Conservation (phyloP, 805 yeast genomes). For the Monosporozyma siamensis region DNA sequence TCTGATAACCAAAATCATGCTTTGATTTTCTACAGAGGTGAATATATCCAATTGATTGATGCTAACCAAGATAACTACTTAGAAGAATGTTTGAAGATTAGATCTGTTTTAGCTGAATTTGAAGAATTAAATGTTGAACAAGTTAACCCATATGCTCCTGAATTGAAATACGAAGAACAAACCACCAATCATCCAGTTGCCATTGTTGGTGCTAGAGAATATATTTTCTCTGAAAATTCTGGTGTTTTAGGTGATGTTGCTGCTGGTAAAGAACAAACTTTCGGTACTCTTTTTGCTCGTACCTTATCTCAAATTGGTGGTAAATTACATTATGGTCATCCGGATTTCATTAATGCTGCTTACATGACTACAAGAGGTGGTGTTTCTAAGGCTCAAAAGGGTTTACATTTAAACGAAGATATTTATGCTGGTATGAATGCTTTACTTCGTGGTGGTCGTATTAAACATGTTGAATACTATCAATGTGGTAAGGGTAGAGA, state of each 20-base stretch:
- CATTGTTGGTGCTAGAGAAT: slow-evolving; percentile 80
- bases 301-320: slow-evolving; percentile 80
- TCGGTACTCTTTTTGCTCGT: slow-evolving; percentile 78
- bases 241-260: slow-evolving; percentile 85
- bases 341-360: slow-evolving; percentile 68
- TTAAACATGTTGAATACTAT: slow-evolving; percentile 77
- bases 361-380: slow-evolving; percentile 85
- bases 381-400: slow-evolving; percentile 79
- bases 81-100: slow-evolving; percentile 76
- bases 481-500: slow-evolving; percentile 91
- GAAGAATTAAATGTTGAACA: slow-evolving; percentile 71
- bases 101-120: slow-evolving; percentile 74
- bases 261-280: slow-evolving; percentile 85
- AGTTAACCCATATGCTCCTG: slow-evolving; percentile 74
- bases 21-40: slow-evolving; percentile 73
- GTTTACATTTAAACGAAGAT: slow-evolving; percentile 79
- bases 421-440: slow-evolving; percentile 86
- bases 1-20: slow-evolving; percentile 83
- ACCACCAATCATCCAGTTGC: slow-evolving; percentile 59
- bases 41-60: slow-evolving; percentile 74
- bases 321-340: slow-evolving; percentile 81
- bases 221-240: slow-evolving; percentile 76
- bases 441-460: slow-evolving; percentile 74
- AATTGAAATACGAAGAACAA: slow-evolving; percentile 48
- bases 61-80: slow-evolving; percentile 81